Conservation (phyloP, 2,329 filamentous ascomycete genomes). For the Sphaerulina vaccinii region DNA sequence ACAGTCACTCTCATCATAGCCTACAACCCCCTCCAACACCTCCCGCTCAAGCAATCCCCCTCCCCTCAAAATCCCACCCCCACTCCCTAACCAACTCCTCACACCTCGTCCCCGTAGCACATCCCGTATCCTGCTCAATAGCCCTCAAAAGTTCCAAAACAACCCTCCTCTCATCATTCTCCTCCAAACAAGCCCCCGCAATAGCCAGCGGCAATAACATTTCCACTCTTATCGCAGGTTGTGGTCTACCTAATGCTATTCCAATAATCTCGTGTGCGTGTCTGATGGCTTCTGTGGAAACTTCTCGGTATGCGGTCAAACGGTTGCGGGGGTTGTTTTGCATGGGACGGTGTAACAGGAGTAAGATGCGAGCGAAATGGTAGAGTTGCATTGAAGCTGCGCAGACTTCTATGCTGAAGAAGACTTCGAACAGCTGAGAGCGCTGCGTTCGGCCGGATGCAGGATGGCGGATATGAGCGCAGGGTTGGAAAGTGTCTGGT, state of each 20-base stretch:
- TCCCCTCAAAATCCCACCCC: slow-evolving; percentile 33
- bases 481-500: slow-evolving; percentile 60
- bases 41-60: slow-evolving; percentile 18
- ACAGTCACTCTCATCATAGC: too few relatives aligned
- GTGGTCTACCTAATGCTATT: slow-evolving; percentile 58
- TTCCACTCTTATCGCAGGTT: slow-evolving; percentile 56
- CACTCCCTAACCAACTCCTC: slow-evolving; percentile 53
- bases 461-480: slow-evolving; percentile 43
- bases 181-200: slow-evolving; percentile 59
- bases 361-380: slow-evolving; percentile 61
- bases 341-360: slow-evolving; percentile 58
- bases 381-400: slow-evolving; percentile 65
- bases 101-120: slow-evolving; percentile 61
- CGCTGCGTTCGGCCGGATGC: slow-evolving; percentile 14
- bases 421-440: slow-evolving; percentile 51
- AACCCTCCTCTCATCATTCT: slow-evolving; percentile 54
- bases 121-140: slow-evolving; percentile 63
- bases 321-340: slow-evolving; percentile 49
- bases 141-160: slow-evolving; percentile 59
- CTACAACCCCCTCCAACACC: background rate
- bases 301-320: slow-evolving; percentile 55
- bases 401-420: slow-evolving; percentile 63
- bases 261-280: slow-evolving; percentile 62
- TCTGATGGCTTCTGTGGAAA: slow-evolving; percentile 54
- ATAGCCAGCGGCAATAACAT: slow-evolving; percentile 60